Conservation (phyloP, 2,329 filamentous ascomycete species). For the Hymenotorrendiella dingleyae region DNA sequence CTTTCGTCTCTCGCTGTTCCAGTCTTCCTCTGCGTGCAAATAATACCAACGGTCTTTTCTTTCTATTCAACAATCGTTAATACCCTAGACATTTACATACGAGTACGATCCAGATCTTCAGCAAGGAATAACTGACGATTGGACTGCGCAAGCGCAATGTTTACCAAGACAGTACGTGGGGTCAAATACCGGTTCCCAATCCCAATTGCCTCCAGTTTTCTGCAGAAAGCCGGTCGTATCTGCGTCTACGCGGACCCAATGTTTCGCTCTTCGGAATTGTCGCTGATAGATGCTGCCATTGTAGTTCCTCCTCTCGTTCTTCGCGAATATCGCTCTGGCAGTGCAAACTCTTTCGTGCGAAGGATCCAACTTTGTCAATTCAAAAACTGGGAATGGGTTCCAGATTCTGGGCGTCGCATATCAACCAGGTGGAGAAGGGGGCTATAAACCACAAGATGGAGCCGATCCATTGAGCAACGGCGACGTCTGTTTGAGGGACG, state of each 20-base stretch:
- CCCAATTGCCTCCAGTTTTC: background rate
- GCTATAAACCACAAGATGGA: conserved; percentile 48
- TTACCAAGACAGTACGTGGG: background rate
- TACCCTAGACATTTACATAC: background rate
- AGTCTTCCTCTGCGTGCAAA: too few species aligned
- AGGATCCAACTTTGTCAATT: conserved; percentile 55
- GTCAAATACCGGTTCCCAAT: background rate
- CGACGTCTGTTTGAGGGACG: conserved; percentile 56
- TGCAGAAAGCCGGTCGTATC: background rate
- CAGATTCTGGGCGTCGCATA: conserved; percentile 64
- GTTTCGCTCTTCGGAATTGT: background rate
- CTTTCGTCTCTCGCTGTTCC: too few species aligned
- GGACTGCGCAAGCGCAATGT: background rate
- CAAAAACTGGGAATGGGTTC: conserved; percentile 52
- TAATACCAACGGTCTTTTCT: too few species aligned
- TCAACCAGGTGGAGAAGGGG: conserved; percentile 60
- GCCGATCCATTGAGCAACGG: conserved; percentile 56
- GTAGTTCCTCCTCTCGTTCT: conserved; percentile 23
- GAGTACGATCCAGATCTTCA: too few species aligned
- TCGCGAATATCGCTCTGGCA: conserved; percentile 41
- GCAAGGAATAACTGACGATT: background rate
- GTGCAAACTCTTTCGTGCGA: conserved; percentile 51
- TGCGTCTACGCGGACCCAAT: background rate
- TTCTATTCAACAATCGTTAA: too few species aligned
- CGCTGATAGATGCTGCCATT: background rate